Conservation (phyloP, 208 protist genomes). For the Trypanosoma cruzi region DNA sequence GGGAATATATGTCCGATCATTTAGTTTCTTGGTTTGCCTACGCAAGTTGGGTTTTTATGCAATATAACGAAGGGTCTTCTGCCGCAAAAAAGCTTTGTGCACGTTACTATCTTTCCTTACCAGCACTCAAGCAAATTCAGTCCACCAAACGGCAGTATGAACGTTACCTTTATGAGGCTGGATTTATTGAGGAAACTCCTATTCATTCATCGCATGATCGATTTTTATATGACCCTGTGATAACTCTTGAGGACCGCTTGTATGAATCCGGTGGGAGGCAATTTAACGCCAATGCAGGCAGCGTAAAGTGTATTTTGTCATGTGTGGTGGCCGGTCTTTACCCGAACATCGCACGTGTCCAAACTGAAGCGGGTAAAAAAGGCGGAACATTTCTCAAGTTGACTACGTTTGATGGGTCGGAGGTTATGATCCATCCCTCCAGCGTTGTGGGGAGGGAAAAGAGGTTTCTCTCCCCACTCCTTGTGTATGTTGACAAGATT, state of each 20-base stretch:
- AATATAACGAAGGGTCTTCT: conserved; percentile 43
- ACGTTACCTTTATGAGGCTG: conserved; percentile 88
- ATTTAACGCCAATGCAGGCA: conserved; percentile 89
- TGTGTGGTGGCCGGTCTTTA: conserved; percentile 95
- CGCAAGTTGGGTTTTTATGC: conserved; percentile 60
- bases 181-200: conserved; percentile 76
- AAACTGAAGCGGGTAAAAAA: conserved; percentile 25
- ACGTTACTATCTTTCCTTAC: conserved; percentile 80
- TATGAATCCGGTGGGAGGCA: conserved; percentile 82
- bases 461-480: conserved; percentile 68
- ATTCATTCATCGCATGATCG: conserved; percentile 27
- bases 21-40: conserved; percentile 91
- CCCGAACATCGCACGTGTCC: conserved; percentile 92
- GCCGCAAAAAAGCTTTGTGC: conserved; percentile 72
- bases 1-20: conserved; percentile 86
- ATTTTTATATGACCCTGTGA: conserved; percentile 69
- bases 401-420: conserved; percentile 79
- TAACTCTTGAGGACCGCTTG: conserved; percentile 67
- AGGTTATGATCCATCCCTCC: conserved; percentile 90
- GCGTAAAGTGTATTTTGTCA: conserved; percentile 85
- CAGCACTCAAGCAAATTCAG: conserved; percentile 87
- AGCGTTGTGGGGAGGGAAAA: conserved; percentile 84
- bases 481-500: conserved; percentile 95
- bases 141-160: conserved; percentile 93
- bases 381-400: conserved; percentile 22